These are phyloP conservation scores for Lotus japonicus DNA, from an alignment of 306 rosid species.

Conservation along the genomic window DNA sequence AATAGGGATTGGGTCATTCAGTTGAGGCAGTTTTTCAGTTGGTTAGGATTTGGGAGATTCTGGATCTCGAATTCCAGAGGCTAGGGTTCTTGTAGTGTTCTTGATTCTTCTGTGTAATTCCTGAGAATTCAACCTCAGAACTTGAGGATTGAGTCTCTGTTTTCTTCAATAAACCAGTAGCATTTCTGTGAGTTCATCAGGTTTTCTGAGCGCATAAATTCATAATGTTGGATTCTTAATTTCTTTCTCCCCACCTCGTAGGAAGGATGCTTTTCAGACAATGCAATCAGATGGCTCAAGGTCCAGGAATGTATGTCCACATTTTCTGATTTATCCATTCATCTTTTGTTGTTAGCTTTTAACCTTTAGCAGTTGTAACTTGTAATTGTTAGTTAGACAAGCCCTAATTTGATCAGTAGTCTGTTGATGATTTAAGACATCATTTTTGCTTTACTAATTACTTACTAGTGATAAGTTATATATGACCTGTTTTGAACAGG, in stretches of 20 bases:
- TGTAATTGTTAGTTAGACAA: slow-evolving; percentile 1
- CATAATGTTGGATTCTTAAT: background rate
- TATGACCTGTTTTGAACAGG: slow-evolving; percentile 35
- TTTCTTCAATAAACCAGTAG: no score
- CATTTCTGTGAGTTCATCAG: no score
- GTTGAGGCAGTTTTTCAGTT: no score
- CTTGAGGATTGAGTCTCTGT: no score
- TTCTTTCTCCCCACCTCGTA: slow-evolving; percentile 12
- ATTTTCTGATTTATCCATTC: background rate
- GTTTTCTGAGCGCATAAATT: slow-evolving; percentile 21
- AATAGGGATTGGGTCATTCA: no score
- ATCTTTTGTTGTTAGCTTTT: background rate
- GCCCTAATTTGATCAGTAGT: slow-evolving; percentile 10
- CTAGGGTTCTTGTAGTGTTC: no score
- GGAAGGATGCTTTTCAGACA: slow-evolving; percentile 43
- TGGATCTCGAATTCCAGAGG: no score
- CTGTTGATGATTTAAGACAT: background rate
- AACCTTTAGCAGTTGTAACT: background rate
- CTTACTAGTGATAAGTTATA: background rate
- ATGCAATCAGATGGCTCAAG: slow-evolving; percentile 30
- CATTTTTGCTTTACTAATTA: slow-evolving; percentile 8
- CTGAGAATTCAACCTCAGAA: no score
- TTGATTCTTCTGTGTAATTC: no score
- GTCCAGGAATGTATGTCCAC: slow-evolving; percentile 48
- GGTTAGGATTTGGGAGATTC: no score